Conservation (phyloP, 768 basidiomycete species). For the Solioccasus polychromus region DNA sequence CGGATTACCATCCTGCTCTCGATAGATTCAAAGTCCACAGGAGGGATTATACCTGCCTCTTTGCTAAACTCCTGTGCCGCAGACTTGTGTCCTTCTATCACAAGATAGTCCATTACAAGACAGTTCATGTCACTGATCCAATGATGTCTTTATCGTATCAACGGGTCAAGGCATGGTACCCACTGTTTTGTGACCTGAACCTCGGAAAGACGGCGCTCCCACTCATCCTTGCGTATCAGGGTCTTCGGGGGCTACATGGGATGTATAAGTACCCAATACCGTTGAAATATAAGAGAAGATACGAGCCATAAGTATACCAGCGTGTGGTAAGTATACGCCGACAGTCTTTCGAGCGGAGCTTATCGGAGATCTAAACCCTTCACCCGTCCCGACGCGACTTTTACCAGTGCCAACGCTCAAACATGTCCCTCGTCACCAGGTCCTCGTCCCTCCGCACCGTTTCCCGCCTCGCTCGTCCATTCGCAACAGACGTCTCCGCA, state of each 20-base stretch:
- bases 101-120: slow-evolving; percentile 95
- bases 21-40: slow-evolving; percentile 89
- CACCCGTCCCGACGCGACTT: slow-evolving; percentile 29
- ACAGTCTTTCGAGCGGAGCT: slow-evolving; percentile 33
- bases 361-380: slow-evolving; percentile 20
- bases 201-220: slow-evolving; percentile 80
- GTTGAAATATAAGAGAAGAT: slow-evolving; percentile 1
- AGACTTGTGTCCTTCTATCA: slow-evolving; percentile 95
- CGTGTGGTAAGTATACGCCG: too few species aligned
- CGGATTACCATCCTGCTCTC: slow-evolving; percentile 93
- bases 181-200: slow-evolving; percentile 87
- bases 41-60: slow-evolving; percentile 74
- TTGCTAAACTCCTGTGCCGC: slow-evolving; percentile 93
- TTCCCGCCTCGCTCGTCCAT: slow-evolving; percentile 31
- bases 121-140: slow-evolving; percentile 96
- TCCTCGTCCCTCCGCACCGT: slow-evolving; percentile 44
- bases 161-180: slow-evolving; percentile 41
- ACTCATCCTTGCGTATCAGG: slow-evolving; percentile 73
- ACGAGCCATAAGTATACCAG: slow-evolving; percentile 32
- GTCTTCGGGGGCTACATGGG: slow-evolving; percentile 47
- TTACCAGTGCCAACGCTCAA: not conserved
- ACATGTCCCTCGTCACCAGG: slow-evolving; percentile 52
- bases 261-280: not conserved
- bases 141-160: slow-evolving; percentile 62
- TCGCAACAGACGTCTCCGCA: slow-evolving; percentile 40